phyloP scores from a whole-genome alignment of 208 protist species.

The Trypanosoma brucei region DNA sequence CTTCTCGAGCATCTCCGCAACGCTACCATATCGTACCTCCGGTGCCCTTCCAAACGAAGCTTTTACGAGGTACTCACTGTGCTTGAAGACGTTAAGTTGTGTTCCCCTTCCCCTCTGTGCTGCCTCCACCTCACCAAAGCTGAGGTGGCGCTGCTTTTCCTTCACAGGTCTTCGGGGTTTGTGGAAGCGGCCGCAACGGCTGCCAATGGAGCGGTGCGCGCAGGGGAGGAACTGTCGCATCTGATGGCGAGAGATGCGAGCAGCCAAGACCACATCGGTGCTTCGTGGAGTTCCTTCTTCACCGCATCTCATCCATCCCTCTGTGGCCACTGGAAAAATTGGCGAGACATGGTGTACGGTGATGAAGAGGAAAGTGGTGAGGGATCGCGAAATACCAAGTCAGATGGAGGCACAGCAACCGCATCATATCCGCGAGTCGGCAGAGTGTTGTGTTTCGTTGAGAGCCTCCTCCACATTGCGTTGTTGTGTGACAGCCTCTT shows the following conservation, averaged over 20 bases:
- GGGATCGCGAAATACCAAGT: too few relatives aligned
- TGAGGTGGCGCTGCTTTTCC: conserved; percentile 29
- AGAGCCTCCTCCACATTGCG: conserved; percentile 28
- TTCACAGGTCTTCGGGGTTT: conserved; percentile 3
- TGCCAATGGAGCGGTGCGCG: conserved; percentile 7
- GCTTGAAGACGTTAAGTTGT: conserved; percentile 19
- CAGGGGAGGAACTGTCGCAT: conserved; percentile 5
- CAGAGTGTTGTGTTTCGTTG: conserved; percentile 22
- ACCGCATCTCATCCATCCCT: conserved; percentile 8
- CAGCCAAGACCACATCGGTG: background rate
- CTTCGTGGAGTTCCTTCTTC: conserved; percentile 21
- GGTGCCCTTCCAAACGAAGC: conserved; percentile 1
- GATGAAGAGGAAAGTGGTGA: background rate
- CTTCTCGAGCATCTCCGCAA: conserved; percentile 1
- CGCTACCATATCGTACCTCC: background rate
- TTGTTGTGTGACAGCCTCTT: conserved; percentile 26
- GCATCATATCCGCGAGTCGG: conserved; percentile 13
- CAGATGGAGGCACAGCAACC: background rate
- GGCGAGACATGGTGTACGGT: background rate
- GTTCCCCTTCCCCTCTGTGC: conserved; percentile 7
- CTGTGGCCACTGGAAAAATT: too few relatives aligned
- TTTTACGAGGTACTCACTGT: conserved; percentile 15
- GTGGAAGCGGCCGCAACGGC: background rate
- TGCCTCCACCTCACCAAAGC: conserved; percentile 13
- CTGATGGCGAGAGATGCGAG: background rate